phyloP scores from a whole-genome alignment of 108 stramenopile species.

The Aureococcus anophagefferens region DNA sequence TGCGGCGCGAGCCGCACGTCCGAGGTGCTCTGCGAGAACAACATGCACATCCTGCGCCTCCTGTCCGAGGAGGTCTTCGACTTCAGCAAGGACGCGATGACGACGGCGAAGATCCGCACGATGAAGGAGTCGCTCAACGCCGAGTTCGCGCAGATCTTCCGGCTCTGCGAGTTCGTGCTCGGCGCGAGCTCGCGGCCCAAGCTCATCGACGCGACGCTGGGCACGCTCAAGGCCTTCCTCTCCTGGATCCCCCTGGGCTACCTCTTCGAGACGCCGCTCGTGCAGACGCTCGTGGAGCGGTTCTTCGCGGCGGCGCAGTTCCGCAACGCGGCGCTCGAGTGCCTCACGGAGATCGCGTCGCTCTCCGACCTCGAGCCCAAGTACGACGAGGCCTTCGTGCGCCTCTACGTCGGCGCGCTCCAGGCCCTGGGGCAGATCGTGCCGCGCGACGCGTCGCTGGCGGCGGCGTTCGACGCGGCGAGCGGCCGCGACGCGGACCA shows the following conservation, averaged over 20 bases:
- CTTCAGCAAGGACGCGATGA: slow-evolving; percentile 91
- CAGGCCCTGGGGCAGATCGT: slow-evolving; percentile 60
- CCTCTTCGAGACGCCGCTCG: slow-evolving; percentile 89
- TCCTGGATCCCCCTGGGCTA: slow-evolving; percentile 97
- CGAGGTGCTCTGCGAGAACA: slow-evolving; percentile 96
- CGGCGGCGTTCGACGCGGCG: slow-evolving; percentile 55
- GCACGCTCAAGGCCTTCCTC: slow-evolving; percentile 87
- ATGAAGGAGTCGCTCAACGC: slow-evolving; percentile 64
- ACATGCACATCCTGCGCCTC: slow-evolving; percentile 96
- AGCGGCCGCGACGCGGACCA: slow-evolving; percentile 80
- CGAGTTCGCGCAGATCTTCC: slow-evolving; percentile 89
- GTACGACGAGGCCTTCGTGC: slow-evolving; percentile 76
- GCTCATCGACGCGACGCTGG: slow-evolving; percentile 75
- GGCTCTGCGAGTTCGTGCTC: slow-evolving; percentile 93
- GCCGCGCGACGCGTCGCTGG: slow-evolving; percentile 70
- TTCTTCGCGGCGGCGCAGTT: slow-evolving; percentile 82
- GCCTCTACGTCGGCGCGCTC: slow-evolving; percentile 69
- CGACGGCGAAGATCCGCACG: slow-evolving; percentile 40
- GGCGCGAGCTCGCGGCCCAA: slow-evolving; percentile 52
- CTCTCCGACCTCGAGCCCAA: slow-evolving; percentile 74
- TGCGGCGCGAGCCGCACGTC: slow-evolving; percentile 74
- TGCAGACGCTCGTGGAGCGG: slow-evolving; percentile 75
- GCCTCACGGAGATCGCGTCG: slow-evolving; percentile 92
- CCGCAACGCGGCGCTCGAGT: slow-evolving; percentile 86
- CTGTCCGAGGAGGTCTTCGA: slow-evolving; percentile 98